These are phyloP conservation scores for Meredithiella fracta DNA, from an alignment of 2,329 filamentous ascomycete genomes.

Conservation along the genomic window DNA sequence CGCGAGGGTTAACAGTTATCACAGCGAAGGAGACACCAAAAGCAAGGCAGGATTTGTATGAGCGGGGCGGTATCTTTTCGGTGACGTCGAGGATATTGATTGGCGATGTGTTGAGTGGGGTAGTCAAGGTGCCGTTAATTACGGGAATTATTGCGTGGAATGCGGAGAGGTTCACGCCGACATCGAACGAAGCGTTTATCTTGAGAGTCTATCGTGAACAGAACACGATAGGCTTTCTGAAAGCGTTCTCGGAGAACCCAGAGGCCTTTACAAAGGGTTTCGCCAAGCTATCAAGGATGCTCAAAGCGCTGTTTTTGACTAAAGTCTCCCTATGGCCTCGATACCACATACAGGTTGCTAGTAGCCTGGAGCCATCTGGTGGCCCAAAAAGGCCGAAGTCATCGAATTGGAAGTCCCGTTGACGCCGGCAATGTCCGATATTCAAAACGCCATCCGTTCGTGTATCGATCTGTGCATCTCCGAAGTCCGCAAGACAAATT, in stretches of 20 bases:
- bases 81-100: slow-evolving; percentile 91
- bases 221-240: slow-evolving; percentile 86
- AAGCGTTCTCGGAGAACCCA: slow-evolving; percentile 87
- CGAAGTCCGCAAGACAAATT: slow-evolving; percentile 82
- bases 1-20: slow-evolving; percentile 73
- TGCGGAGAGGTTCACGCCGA: slow-evolving; percentile 72
- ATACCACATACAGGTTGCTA: slow-evolving; percentile 80
- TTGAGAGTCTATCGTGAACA: slow-evolving; percentile 83
- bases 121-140: slow-evolving; percentile 68
- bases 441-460: slow-evolving; percentile 87
- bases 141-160: slow-evolving; percentile 79
- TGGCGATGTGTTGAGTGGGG: slow-evolving; percentile 73
- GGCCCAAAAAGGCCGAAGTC: slow-evolving; percentile 68
- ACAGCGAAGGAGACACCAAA: slow-evolving; percentile 92
- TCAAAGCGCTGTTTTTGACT: slow-evolving; percentile 79
- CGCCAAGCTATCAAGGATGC: slow-evolving; percentile 71
- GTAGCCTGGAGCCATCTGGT: slow-evolving; percentile 66
- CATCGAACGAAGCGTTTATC: slow-evolving; percentile 87
- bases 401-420: slow-evolving; percentile 93
- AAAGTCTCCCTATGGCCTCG: slow-evolving; percentile 84
- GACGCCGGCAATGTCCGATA: slow-evolving; percentile 83
- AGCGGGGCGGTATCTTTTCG: slow-evolving; percentile 77
- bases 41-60: slow-evolving; percentile 81
- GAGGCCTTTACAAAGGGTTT: slow-evolving; percentile 84
- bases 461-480: slow-evolving; percentile 91